Percentiles rank a stretch among this genome's conserved stretches.
Conservation (phyloP, 2,329 filamentous ascomycete species). For the Emergomyces pasteurianus region DNA sequence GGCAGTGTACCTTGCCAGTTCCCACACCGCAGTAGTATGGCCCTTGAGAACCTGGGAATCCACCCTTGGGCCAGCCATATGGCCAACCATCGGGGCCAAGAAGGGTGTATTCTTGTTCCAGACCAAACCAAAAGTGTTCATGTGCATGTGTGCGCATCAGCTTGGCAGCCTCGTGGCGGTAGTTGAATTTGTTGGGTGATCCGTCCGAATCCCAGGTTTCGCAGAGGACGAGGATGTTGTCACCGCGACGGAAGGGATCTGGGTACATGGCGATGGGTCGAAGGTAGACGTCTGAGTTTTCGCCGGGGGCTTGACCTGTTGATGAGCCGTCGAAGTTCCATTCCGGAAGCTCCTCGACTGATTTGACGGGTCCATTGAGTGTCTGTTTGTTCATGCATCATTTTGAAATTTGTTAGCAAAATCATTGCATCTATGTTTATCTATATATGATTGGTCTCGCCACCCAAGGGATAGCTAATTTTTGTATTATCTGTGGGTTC, state of each 20-base stretch:
- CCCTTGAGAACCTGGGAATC: conserved; percentile 84
- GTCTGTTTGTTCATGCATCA: conserved; percentile 39
- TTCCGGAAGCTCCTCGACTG: conserved; percentile 56
- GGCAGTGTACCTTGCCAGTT: conserved; percentile 91
- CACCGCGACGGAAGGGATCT: conserved; percentile 77
- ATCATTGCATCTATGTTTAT: too few relatives aligned
- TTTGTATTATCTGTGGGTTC: too few relatives aligned
- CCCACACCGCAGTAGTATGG: conserved; percentile 98
- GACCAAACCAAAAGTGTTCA: conserved; percentile 90
- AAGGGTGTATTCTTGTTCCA: conserved; percentile 95
- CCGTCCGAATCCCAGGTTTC: conserved; percentile 94
- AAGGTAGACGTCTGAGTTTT: conserved; percentile 97
- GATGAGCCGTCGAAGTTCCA: conserved; percentile 86
- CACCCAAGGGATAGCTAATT: too few relatives aligned
- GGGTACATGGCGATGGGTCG: conserved; percentile 80
- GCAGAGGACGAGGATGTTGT: conserved; percentile 87
- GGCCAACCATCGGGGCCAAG: conserved; percentile 77
- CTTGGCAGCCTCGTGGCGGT: conserved; percentile 79
- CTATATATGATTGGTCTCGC: too few relatives aligned
- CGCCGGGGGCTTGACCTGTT: conserved; percentile 79
- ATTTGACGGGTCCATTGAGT: conserved; percentile 45
- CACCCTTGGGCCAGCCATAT: conserved; percentile 80
- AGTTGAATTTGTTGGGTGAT: conserved; percentile 97
- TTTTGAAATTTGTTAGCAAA: conserved; percentile 5
- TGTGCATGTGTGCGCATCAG: conserved; percentile 78